phyloP scores from a whole-genome alignment of 371 early-diverging fungal species.

The Rhizopus delemar region DNA sequence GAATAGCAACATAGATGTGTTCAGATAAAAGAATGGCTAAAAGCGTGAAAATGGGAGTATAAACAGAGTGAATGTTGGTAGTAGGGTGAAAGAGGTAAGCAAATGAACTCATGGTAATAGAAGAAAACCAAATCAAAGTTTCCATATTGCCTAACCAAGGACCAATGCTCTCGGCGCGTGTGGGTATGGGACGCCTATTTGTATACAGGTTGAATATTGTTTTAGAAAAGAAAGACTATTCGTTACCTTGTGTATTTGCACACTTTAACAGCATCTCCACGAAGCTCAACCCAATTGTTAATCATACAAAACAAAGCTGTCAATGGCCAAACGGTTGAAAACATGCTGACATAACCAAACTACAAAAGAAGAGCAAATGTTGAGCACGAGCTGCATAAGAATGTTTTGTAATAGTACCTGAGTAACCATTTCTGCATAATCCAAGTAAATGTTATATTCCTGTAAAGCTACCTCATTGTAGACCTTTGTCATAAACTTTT shows the following conservation, averaged over 20 bases:
- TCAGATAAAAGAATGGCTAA: slow-evolving; percentile 46
- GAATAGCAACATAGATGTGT: slow-evolving; percentile 43
- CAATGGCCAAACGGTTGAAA: slow-evolving; percentile 83
- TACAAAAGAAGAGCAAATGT: slow-evolving; percentile 9
- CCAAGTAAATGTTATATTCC: slow-evolving; percentile 80
- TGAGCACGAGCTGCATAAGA: neutral
- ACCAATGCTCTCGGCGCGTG: slow-evolving; percentile 79
- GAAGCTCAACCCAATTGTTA: slow-evolving; percentile 88
- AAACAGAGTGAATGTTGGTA: slow-evolving; percentile 47
- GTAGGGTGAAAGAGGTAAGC: slow-evolving; percentile 67
- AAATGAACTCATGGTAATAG: slow-evolving; percentile 75
- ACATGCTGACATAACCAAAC: slow-evolving; percentile 89
- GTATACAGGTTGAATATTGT: neutral
- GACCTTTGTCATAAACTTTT: slow-evolving; percentile 49
- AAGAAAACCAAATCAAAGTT: slow-evolving; percentile 68
- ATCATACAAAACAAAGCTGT: slow-evolving; percentile 77
- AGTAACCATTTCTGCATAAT: slow-evolving; percentile 90
- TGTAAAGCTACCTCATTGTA: slow-evolving; percentile 61
- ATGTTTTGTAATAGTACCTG: slow-evolving; percentile 52
- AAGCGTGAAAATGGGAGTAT: slow-evolving; percentile 46
- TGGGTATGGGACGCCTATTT: slow-evolving; percentile 72
- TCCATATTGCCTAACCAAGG: slow-evolving; percentile 81
- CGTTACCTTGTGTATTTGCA: slow-evolving; percentile 68
- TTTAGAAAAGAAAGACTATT: neutral
- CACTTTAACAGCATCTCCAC: slow-evolving; percentile 87